Percentiles rank a stretch among this genome's conserved stretches.
phyloP scores from a whole-genome alignment of 257 asterid species.

The Echites panduratus region DNA sequence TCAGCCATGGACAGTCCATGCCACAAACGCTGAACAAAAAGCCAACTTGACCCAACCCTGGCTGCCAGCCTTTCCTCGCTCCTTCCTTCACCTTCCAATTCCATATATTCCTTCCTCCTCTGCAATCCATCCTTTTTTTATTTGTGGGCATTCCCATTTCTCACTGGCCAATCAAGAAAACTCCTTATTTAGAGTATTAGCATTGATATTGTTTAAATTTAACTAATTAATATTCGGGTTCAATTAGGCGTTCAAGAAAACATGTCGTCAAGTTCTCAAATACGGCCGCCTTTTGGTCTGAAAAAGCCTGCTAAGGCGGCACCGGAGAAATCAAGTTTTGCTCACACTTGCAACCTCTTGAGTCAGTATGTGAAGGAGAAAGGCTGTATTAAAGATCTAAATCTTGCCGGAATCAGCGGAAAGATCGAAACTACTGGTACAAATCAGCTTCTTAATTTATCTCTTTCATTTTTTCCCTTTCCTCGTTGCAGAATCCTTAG shows the following conservation, averaged over 20 bases:
- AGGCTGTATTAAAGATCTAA: conserved; percentile 47
- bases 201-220: not conserved
- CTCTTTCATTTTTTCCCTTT: not conserved
- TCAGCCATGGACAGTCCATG: not conserved
- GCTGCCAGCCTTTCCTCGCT: not conserved
- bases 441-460: not conserved
- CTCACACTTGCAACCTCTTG: conserved; percentile 55
- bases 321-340: conserved; percentile 45
- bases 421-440: conserved; percentile 39
- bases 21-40: conserved; percentile 3
- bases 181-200: not conserved
- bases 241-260: not conserved
- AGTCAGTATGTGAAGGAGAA: conserved; percentile 59
- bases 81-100: not conserved
- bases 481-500: not conserved
- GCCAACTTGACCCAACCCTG: not conserved
- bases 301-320: conserved; percentile 28
- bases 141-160: not conserved
- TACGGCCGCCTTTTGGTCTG: not conserved
- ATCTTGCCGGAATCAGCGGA: conserved; percentile 40
- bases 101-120: not conserved
- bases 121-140: too few species aligned
- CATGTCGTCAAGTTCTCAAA: conserved; percentile 26
- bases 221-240: not conserved
- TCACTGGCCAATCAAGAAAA: not conserved